phyloP scores from a whole-genome alignment of 2,329 filamentous ascomycete genomes.

The Penicillium freii region DNA sequence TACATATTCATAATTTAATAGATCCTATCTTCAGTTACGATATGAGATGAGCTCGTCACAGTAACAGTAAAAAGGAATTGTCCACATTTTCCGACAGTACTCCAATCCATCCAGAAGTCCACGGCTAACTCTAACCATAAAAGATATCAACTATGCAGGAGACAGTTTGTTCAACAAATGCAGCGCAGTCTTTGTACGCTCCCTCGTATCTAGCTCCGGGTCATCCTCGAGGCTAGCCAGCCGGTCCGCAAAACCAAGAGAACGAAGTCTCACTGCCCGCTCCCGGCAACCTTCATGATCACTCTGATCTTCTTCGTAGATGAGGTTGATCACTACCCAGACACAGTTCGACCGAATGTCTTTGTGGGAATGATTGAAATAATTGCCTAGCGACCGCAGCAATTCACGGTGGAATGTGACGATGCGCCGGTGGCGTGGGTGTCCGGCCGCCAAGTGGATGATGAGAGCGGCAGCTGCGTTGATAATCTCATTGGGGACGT shows the following conservation, averaged over 20 bases:
- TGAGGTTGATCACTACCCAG: constrained; percentile 82
- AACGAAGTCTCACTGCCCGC: constrained; percentile 66
- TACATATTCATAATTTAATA: background rate
- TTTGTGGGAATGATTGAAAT: constrained; percentile 70
- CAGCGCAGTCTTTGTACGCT: constrained; percentile 76
- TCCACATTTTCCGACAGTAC: background rate
- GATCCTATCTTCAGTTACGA: background rate
- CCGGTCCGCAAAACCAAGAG: constrained; percentile 67
- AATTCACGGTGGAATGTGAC: constrained; percentile 75
- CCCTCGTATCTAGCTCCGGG: constrained; percentile 74
- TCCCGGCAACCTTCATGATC: constrained; percentile 65
- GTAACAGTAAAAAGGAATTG: no score
- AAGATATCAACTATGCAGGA: background rate
- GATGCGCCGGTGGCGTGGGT: constrained; percentile 72
- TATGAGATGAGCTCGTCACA: background rate
- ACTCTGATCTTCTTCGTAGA: constrained; percentile 71
- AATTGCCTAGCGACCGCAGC: constrained; percentile 67
- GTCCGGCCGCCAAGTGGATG: constrained; percentile 82
- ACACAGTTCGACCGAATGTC: constrained; percentile 76
- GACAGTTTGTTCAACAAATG: constrained; percentile 60
- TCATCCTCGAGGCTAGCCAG: constrained; percentile 66
- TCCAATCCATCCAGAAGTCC: background rate
- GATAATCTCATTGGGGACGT: constrained; percentile 62
- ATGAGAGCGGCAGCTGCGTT: constrained; percentile 76
- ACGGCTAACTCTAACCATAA: background rate